Percentiles rank a stretch among this genome's conserved stretches.
Evolutionary conservation across 257 asterid genomes (phyloP).

Genomic region (Hygrophila difformis): DNA sequence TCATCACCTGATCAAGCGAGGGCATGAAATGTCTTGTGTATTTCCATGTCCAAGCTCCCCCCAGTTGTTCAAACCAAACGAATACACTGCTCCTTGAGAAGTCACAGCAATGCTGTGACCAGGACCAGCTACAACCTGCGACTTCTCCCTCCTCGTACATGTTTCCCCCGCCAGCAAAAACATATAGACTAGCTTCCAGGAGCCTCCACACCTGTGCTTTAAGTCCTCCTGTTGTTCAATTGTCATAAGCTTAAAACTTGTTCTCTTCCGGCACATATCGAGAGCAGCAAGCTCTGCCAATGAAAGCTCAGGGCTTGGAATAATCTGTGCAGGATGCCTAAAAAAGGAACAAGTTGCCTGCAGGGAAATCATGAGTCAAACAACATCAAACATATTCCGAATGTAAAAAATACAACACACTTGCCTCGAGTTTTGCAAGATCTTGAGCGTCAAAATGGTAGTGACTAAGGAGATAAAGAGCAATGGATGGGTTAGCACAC

Average conservation of each 20-base stretch:
- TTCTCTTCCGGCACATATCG: constrained; percentile 93
- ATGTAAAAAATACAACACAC: constrained; percentile 24
- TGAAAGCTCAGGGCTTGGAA: constrained; percentile 80
- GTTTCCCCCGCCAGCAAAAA: constrained; percentile 88
- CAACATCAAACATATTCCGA: constrained; percentile 71
- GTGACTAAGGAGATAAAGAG: constrained; percentile 86
- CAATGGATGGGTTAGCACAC: constrained; percentile 89
- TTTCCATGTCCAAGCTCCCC: constrained; percentile 80
- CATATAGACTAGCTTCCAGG: constrained; percentile 92
- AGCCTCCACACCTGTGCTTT: constrained; percentile 80
- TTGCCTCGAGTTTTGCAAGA: constrained; percentile 98
- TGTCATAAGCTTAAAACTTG: constrained; percentile 82
- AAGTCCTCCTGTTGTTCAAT: constrained; percentile 42
- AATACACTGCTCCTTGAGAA: constrained; percentile 67
- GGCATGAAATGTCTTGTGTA: too few relatives aligned
- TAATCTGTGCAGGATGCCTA: constrained; percentile 74
- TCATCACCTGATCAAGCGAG: constrained; percentile 64
- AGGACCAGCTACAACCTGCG: constrained; percentile 98
- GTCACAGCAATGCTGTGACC: constrained; percentile 98
- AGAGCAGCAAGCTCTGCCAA: constrained; percentile 97
- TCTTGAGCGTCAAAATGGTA: constrained; percentile 83
- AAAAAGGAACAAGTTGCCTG: constrained; percentile 95
- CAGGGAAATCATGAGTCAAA: constrained; percentile 34
- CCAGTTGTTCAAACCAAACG: constrained; percentile 96
- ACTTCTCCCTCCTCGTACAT: constrained; percentile 82